Evolutionary conservation across 1,284 basidiomycete genomes (phyloP).

Genomic region (Puccinia coronata): DNA sequence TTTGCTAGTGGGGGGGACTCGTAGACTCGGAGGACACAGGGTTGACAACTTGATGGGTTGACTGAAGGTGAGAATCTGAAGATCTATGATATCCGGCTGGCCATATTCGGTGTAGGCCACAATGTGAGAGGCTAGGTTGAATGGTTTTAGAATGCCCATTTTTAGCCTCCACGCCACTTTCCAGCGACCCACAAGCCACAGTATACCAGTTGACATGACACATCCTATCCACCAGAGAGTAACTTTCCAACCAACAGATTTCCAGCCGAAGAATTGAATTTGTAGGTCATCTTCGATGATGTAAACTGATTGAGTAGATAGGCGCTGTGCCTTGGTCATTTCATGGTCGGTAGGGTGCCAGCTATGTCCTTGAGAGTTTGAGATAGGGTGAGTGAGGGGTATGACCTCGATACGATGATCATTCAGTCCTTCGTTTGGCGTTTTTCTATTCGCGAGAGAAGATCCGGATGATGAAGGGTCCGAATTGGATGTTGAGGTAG

Average conservation of each 20-base stretch:
- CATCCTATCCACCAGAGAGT: constrained; percentile 74
- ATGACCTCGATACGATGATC: constrained; percentile 46
- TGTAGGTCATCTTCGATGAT: constrained; percentile 88
- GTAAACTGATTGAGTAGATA: constrained; percentile 73
- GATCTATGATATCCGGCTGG: constrained; percentile 74
- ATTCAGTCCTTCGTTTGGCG: constrained; percentile 48
- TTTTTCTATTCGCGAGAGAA: constrained; percentile 51
- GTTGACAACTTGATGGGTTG: constrained; percentile 69
- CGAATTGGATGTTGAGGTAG: constrained; percentile 47
- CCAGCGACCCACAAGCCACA: constrained; percentile 88
- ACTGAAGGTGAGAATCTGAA: constrained; percentile 71
- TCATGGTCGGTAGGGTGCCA: constrained; percentile 29
- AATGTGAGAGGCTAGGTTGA: constrained; percentile 73
- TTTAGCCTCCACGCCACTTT: constrained; percentile 84
- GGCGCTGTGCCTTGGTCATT: constrained; percentile 14
- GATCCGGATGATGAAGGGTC: constrained; percentile 49
- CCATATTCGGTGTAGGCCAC: constrained; percentile 86
- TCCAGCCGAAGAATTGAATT: constrained; percentile 87
- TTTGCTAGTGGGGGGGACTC: constrained; percentile 51
- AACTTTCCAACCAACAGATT: constrained; percentile 68
- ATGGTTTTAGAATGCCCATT: constrained; percentile 79
- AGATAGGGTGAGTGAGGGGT: constrained; percentile 42
- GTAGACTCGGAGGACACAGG: constrained; percentile 66
- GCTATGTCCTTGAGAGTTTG: constrained; percentile 40
- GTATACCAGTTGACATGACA: constrained; percentile 71